These are phyloP conservation scores for Lactifluus piperatus DNA, from an alignment of 768 basidiomycete genomes.

Conservation along the genomic window DNA sequence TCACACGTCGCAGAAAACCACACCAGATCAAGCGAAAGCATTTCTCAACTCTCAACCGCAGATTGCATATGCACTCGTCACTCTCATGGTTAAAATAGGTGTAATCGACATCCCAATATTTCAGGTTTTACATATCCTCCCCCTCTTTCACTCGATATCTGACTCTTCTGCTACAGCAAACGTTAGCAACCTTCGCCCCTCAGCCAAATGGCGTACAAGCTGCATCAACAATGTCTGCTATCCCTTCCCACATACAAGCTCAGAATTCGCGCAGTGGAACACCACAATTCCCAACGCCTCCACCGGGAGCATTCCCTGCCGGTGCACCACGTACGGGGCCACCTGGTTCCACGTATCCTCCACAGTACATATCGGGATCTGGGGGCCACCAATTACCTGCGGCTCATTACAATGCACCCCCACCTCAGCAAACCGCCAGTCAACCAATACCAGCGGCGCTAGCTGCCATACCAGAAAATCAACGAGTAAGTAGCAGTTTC, in stretches of 20 bases:
- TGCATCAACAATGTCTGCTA: constrained; percentile 23
- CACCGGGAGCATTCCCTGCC: neutral
- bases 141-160: neutral
- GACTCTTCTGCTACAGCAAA: constrained; percentile 43
- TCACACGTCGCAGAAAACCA: constrained; percentile 49
- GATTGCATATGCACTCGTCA: constrained; percentile 69
- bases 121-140: constrained; percentile 38
- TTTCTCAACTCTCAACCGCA: constrained; percentile 68
- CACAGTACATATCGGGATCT: constrained; percentile 1
- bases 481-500: constrained; percentile 39
- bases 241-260: constrained; percentile 26
- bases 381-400: neutral
- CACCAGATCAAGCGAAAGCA: constrained; percentile 54
- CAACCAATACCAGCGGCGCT: constrained; percentile 41
- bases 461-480: constrained; percentile 55
- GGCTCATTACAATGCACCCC: constrained; percentile 3
- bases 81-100: constrained; percentile 70
- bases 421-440: constrained; percentile 12
- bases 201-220: constrained; percentile 15
- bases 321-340: constrained; percentile 6
- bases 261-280: constrained; percentile 24
- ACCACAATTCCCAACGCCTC: constrained; percentile 11
- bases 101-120: constrained; percentile 68
- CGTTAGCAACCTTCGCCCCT: constrained; percentile 42
- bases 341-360: constrained; percentile 7